Conservation (phyloP, 2,329 filamentous ascomycete species). For the Ophiostoma sp. region DNA sequence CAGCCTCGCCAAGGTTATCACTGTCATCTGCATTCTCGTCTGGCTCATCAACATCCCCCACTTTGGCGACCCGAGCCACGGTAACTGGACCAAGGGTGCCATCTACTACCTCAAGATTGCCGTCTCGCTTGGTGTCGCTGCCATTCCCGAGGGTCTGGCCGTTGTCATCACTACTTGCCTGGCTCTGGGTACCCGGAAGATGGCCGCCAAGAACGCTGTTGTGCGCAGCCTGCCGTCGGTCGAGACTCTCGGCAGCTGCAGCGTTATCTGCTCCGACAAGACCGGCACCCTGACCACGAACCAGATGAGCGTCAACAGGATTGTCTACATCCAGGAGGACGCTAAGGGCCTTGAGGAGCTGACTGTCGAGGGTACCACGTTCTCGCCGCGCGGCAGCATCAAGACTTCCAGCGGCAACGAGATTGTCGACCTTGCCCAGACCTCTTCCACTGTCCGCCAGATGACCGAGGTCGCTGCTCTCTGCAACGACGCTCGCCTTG, state of each 20-base stretch:
- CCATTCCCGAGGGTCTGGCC: slow-evolving; percentile 93
- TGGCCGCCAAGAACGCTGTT: slow-evolving; percentile 97
- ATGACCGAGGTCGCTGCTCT: slow-evolving; percentile 68
- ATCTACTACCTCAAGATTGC: slow-evolving; percentile 99
- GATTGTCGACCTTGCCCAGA: slow-evolving; percentile 61
- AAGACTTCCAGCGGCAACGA: slow-evolving; percentile 58
- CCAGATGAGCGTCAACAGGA: slow-evolving; percentile 96
- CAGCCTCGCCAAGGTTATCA: slow-evolving; percentile 93
- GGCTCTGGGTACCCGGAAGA: slow-evolving; percentile 92
- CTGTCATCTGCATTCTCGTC: slow-evolving; percentile 89
- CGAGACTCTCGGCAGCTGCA: slow-evolving; percentile 97
- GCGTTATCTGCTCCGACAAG: slow-evolving; percentile 99
- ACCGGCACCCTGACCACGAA: slow-evolving; percentile 97
- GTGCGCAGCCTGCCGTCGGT: slow-evolving; percentile 94
- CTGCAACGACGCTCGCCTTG: slow-evolving; percentile 83
- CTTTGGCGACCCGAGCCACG: slow-evolving; percentile 91
- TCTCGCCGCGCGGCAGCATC: slow-evolving; percentile 75
- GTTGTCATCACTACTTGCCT: slow-evolving; percentile 99
- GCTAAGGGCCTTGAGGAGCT: slow-evolving; percentile 76
- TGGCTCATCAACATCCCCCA: slow-evolving; percentile 99
- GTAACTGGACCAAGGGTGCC: slow-evolving; percentile 90
- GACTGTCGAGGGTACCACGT: slow-evolving; percentile 88
- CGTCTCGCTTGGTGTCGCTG: slow-evolving; percentile 93
- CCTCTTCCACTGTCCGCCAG: slow-evolving; percentile 72
- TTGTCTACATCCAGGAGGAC: slow-evolving; percentile 73